Evolutionary conservation across 106 monocot species (phyloP).

Genomic region (Agapanthus africanus): DNA sequence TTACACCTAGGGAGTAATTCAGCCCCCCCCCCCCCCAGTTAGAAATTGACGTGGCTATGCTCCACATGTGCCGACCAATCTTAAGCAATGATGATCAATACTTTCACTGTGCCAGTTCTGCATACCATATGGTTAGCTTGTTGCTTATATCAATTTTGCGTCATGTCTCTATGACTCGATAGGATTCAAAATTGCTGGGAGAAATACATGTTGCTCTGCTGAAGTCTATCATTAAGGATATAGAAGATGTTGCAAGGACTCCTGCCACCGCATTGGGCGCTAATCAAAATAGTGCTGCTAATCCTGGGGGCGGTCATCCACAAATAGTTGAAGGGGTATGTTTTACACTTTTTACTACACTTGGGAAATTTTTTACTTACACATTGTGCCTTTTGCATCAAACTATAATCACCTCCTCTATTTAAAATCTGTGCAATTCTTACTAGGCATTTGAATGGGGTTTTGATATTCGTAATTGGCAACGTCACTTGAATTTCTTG

Average conservation of each 20-base stretch:
- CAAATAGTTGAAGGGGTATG: slow-evolving; percentile 88
- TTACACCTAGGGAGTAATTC: too few species aligned
- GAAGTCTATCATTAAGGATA: slow-evolving; percentile 86
- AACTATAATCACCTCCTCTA: too few species aligned
- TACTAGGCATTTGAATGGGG: slow-evolving; percentile 94
- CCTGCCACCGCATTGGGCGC: slow-evolving; percentile 45
- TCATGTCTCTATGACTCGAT: slow-evolving; percentile 12
- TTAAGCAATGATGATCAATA: not conserved
- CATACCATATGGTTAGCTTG: not conserved
- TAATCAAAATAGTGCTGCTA: slow-evolving; percentile 65
- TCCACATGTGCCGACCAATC: not conserved
- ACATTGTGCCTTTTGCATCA: too few species aligned
- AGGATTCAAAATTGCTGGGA: slow-evolving; percentile 91
- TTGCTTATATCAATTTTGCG: slow-evolving; percentile 5
- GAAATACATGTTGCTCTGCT: slow-evolving; percentile 80
- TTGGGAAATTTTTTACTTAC: too few species aligned
- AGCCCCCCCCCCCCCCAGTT: too few species aligned
- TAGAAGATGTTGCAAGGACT: slow-evolving; percentile 75
- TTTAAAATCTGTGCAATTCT: too few species aligned
- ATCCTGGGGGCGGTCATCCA: slow-evolving; percentile 74
- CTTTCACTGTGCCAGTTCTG: not conserved
- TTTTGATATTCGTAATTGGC: slow-evolving; percentile 85
- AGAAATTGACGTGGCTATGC: too few species aligned
- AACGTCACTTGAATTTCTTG: slow-evolving; percentile 62
- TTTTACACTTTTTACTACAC: not conserved